phyloP scores from a whole-genome alignment of 768 basidiomycete species.

The Podaxis carcinomalis region DNA sequence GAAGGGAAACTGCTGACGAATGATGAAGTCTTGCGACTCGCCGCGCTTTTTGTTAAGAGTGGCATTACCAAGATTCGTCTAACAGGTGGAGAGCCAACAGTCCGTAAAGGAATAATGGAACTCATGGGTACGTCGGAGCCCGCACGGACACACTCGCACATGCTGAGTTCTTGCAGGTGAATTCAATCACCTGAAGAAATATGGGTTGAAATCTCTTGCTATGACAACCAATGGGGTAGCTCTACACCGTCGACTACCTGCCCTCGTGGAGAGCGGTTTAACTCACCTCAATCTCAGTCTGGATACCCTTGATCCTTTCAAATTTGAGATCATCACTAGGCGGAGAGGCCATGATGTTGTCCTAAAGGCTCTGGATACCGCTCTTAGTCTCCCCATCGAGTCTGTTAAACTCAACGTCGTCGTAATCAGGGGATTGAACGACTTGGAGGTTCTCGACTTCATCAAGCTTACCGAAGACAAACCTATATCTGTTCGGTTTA shows the following conservation, averaged over 20 bases:
- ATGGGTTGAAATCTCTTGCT: constrained; percentile 70
- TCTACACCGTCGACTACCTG: constrained; percentile 67
- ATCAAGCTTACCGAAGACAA: constrained; percentile 68
- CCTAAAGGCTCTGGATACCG: constrained; percentile 58
- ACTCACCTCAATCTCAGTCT: constrained; percentile 77
- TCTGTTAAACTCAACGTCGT: constrained; percentile 84
- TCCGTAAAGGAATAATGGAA: constrained; percentile 68
- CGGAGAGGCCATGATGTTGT: constrained; percentile 76
- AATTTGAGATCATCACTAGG: constrained; percentile 85
- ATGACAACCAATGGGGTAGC: constrained; percentile 86
- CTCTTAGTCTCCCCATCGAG: constrained; percentile 48
- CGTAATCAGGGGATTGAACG: constrained; percentile 77
- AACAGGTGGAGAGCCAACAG: constrained; percentile 86
- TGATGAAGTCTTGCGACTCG: constrained; percentile 70
- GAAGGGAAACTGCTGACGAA: constrained; percentile 65
- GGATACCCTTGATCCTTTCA: constrained; percentile 82
- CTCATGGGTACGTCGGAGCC: constrained; percentile 55
- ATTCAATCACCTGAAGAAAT: constrained; percentile 53
- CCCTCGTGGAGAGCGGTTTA: constrained; percentile 64
- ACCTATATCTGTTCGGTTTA: constrained; percentile 73
- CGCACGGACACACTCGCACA: background rate
- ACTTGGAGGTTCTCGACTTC: constrained; percentile 75
- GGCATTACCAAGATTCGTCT: constrained; percentile 87
- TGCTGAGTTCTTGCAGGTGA: constrained; percentile 36
- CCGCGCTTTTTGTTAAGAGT: constrained; percentile 70